A percentile compares a stretch with the other conserved stretches of the same genome.
Evolutionary conservation across 1,139 yeast species (phyloP).

Genomic region (Wickerhamiella pararugosa): DNA sequence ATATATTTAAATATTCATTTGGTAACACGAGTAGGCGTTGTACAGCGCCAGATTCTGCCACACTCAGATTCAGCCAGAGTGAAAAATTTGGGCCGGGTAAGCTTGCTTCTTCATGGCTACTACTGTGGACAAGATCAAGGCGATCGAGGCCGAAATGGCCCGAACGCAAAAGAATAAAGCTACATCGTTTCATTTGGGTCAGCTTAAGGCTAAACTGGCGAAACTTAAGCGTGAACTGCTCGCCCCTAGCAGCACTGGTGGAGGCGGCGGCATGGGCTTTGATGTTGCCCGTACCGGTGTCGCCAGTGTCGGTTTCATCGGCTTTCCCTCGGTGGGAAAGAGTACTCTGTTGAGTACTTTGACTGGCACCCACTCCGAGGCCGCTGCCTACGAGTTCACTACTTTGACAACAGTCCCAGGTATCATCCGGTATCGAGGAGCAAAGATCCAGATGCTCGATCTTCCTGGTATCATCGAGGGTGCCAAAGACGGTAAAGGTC

Average conservation of each 20-base stretch:
- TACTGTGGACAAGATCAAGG: slow-evolving; percentile 66
- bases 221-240: slow-evolving; percentile 82
- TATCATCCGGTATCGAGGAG: slow-evolving; percentile 88
- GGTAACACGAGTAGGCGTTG: too few species aligned
- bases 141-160: slow-evolving; percentile 93
- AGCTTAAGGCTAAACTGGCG: slow-evolving; percentile 89
- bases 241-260: slow-evolving; percentile 61
- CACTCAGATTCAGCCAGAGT: too few species aligned
- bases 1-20: too few species aligned
- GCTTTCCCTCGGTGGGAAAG: slow-evolving; percentile 98
- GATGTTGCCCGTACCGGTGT: slow-evolving; percentile 98
- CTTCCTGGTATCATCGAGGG: slow-evolving; percentile 98
- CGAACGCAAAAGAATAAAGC: slow-evolving; percentile 91
- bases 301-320: slow-evolving; percentile 93
- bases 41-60: too few species aligned
- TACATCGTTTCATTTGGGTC: slow-evolving; percentile 92
- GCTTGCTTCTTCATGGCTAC: slow-evolving; percentile 40
- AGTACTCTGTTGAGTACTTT: slow-evolving; percentile 63
- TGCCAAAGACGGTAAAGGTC: slow-evolving; percentile 97
- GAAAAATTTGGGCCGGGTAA: too few species aligned
- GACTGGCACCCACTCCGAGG: slow-evolving; percentile 94
- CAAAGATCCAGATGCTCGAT: slow-evolving; percentile 94
- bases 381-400: slow-evolving; percentile 94
- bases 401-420: slow-evolving; percentile 97
- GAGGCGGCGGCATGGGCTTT: slow-evolving; percentile 82